phyloP scores from a whole-genome alignment of 1,139 yeast species.

The Sporopachydermia cereana region DNA sequence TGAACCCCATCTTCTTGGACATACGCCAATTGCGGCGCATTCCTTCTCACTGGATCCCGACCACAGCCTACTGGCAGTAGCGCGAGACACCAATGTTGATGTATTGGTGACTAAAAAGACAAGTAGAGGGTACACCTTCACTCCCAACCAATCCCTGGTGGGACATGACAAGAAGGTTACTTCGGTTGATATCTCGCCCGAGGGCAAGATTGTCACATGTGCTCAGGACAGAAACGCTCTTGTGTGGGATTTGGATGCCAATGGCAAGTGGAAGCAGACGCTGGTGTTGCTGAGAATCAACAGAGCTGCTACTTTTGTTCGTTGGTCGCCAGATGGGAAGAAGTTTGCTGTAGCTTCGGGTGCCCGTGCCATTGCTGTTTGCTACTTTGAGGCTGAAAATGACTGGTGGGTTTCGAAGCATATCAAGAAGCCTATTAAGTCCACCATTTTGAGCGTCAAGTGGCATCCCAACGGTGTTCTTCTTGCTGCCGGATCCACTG shows the following conservation, averaged over 20 bases:
- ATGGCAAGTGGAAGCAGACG: slow-evolving; percentile 69
- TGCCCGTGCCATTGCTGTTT: slow-evolving; percentile 87
- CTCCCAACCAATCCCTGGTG: slow-evolving; percentile 47
- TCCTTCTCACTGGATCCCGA: slow-evolving; percentile 57
- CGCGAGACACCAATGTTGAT: slow-evolving; percentile 68
- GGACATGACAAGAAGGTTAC: slow-evolving; percentile 95
- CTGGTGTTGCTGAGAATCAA: slow-evolving; percentile 84
- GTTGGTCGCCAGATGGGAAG: slow-evolving; percentile 87
- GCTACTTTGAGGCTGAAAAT: slow-evolving; percentile 91
- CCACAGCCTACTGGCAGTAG: slow-evolving; percentile 59
- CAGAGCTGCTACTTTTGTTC: slow-evolving; percentile 87
- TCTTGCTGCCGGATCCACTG: slow-evolving; percentile 86
- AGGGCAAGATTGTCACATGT: slow-evolving; percentile 89
- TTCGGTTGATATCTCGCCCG: slow-evolving; percentile 81
- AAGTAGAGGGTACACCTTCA: slow-evolving; percentile 26
- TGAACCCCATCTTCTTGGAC: slow-evolving; percentile 52
- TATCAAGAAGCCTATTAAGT: slow-evolving; percentile 81
- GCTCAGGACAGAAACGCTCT: slow-evolving; percentile 97
- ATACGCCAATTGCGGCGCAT: slow-evolving; percentile 83
- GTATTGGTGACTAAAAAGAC: slow-evolving; percentile 52
- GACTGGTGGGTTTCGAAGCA: slow-evolving; percentile 99
- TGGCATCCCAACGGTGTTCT: slow-evolving; percentile 96
- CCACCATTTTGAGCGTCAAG: slow-evolving; percentile 71
- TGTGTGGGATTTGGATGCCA: slow-evolving; percentile 62
- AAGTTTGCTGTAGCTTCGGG: slow-evolving; percentile 98